phyloP scores from a whole-genome alignment of 2,329 filamentous ascomycete species.

The Passalora sequoiae region DNA sequence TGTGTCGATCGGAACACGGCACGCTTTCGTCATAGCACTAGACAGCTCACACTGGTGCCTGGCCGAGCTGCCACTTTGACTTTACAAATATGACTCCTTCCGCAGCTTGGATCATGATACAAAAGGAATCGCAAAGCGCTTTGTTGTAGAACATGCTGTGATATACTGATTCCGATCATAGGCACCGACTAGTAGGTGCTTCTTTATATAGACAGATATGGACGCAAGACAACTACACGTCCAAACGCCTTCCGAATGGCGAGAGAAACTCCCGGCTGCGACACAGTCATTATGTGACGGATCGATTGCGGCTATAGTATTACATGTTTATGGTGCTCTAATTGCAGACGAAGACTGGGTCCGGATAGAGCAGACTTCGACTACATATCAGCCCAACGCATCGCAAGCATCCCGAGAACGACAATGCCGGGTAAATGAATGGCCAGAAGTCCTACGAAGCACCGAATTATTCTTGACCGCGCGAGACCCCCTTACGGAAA shows the following conservation, averaged over 20 bases:
- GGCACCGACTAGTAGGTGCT: no score
- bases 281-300: not conserved
- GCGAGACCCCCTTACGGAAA: not conserved
- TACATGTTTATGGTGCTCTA: not conserved
- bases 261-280: not conserved
- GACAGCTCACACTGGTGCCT: no score
- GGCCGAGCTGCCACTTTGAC: no score
- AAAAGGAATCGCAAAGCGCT: no score
- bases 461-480: not conserved
- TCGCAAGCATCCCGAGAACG: not conserved
- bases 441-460: not conserved
- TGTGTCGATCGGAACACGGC: no score
- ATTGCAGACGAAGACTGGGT: not conserved
- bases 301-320: not conserved
- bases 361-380: not conserved
- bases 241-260: slow-evolving; percentile 6
- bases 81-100: no score
- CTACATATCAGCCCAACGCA: not conserved
- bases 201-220: no score
- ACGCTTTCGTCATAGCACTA: no score
- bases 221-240: not conserved
- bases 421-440: not conserved
- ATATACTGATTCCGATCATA: no score
- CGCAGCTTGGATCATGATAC: no score
- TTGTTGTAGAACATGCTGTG: no score